Percentiles rank a stretch among this genome's conserved stretches.
Evolutionary conservation across 2,329 filamentous ascomycete genomes (phyloP).

Genomic region (Hymenoscyphus albidus): DNA sequence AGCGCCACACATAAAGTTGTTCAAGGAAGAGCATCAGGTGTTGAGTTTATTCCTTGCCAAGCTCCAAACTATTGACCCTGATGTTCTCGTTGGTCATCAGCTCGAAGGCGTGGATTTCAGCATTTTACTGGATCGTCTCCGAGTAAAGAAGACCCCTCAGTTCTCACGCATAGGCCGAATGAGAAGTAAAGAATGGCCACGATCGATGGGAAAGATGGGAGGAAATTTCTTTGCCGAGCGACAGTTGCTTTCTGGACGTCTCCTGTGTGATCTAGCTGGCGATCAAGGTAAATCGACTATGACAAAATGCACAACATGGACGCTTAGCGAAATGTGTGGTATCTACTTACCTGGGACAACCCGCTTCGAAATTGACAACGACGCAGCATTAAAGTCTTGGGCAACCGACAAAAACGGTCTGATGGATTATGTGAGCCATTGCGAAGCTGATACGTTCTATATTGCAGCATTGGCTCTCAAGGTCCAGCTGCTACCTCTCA

Average conservation of each 20-base stretch:
- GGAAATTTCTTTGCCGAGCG: slow-evolving; percentile 92
- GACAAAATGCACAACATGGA: slow-evolving; percentile 98
- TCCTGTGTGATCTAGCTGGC: slow-evolving; percentile 92
- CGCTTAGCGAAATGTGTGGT: slow-evolving; percentile 93
- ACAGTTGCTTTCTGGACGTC: slow-evolving; percentile 79
- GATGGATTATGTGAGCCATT: slow-evolving; percentile 90
- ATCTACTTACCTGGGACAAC: slow-evolving; percentile 67
- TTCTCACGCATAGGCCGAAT: slow-evolving; percentile 93
- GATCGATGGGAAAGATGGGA: slow-evolving; percentile 77
- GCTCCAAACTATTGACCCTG: slow-evolving; percentile 82
- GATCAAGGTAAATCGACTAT: slow-evolving; percentile 96
- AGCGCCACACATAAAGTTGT: slow-evolving; percentile 68
- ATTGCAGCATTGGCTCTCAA: slow-evolving; percentile 86
- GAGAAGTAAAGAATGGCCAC: slow-evolving; percentile 80
- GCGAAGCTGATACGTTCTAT: slow-evolving; percentile 93
- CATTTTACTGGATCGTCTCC: slow-evolving; percentile 78
- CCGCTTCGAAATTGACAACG: slow-evolving; percentile 83
- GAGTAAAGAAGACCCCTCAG: slow-evolving; percentile 85
- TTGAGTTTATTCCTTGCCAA: slow-evolving; percentile 86
- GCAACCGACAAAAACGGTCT: slow-evolving; percentile 77
- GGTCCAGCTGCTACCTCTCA: slow-evolving; percentile 87
- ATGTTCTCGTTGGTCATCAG: slow-evolving; percentile 90
- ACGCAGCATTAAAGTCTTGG: slow-evolving; percentile 82
- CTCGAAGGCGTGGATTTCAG: slow-evolving; percentile 98
- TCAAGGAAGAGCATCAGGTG: slow-evolving; percentile 80